Evolutionary conservation across 2,329 filamentous ascomycete species (phyloP), one percentile per base, ranked within the genome.

Genomic region (Aspergillus udagawae): DNA sequence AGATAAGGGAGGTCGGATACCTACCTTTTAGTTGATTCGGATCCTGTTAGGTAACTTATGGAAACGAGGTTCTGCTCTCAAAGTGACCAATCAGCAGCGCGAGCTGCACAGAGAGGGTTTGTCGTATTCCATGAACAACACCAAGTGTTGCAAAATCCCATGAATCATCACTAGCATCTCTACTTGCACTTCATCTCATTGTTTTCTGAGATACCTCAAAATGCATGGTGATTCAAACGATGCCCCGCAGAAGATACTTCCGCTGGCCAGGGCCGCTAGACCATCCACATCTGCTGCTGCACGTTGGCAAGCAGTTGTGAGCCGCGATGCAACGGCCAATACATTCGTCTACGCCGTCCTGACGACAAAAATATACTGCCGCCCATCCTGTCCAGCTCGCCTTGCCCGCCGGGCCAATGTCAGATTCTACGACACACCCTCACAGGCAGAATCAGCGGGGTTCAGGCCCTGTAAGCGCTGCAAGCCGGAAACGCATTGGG

Each of bases 371-470:
- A 82, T 84, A 52, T 85, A 82, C 67, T 85, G 83, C 64, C 77
- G 82, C 1, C 81, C 82, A 1, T 81, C 77, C 2, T 85, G 83
- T 55, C 75, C 79, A 1, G 79, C 82, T 3, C 80, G 84, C n/a
- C 79, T 90, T 14, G 80, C 82, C 1, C 75, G 79, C 2, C 77
- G 82, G n/a, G 78, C 83, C 10, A 81, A 82, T 21, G 76, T 90
- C 32, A 71, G 74, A 32, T 85, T 84, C 69, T 82, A 77, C 69
- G 75, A 79, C 51, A 79, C 75, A 1, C 67, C 77, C 0, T 60
- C 68, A 2, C 72, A 80, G 56, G 83, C 82, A 9, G 76, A 78
- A 61, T 66, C 69, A 10, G 77, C 75, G 17, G 82, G 82, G 1
- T 85, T 80, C 63, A 74, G 82, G 41, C 70, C 82, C 0, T 85